Base-by-base conservation (phyloP, 192 early-diverging fungal species). In the Linnemannia elongata region DNA sequence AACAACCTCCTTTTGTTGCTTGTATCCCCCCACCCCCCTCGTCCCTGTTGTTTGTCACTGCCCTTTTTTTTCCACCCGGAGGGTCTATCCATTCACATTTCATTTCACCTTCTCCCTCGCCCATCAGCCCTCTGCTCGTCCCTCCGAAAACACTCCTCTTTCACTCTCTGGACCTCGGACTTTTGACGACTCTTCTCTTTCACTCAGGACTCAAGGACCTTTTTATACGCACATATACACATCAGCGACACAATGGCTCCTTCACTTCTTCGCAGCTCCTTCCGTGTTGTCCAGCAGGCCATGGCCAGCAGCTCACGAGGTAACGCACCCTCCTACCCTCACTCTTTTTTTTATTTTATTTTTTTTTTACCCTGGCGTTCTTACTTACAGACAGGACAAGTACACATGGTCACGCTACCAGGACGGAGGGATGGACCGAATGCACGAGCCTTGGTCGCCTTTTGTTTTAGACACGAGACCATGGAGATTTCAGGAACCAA, bases 211-310 rank as follows among this genome's bases (percentile, higher is more conserved):
- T 35, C 60, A 57, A 57, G 24, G 55, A 33, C 74, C 39, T 49
- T 35, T 85, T 38, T 27, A 74, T 41, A 71, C 15, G 7, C 72
- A 77, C 38, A 76, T 24, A 12, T 33, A 77, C 33, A 60, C 60
- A 33, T 33, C 60, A 66, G 33, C 30, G 60, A 66, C 57, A 52
- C 36, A 66, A 84, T 84, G 82, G 74, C 82, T 39, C 60, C 82
- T 36, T 79, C 77, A 52, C 77, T 85, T 38, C 77, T 84, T 75
- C 83, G 83, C 66, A 80, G 42, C 74, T 79, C 83, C 39, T 76
- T 85, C 69, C 77, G 83, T 68, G 78, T 68, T 70, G 83, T 49
- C 66, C 78, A 79, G 20, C 73, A 63, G 39, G 78, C 83, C 38
- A 75, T 84, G 72, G 72, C 72, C 35, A 79, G 63, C 68, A 79